Conservation (phyloP, 139 green algal species). For the Picocystis salinarum region DNA sequence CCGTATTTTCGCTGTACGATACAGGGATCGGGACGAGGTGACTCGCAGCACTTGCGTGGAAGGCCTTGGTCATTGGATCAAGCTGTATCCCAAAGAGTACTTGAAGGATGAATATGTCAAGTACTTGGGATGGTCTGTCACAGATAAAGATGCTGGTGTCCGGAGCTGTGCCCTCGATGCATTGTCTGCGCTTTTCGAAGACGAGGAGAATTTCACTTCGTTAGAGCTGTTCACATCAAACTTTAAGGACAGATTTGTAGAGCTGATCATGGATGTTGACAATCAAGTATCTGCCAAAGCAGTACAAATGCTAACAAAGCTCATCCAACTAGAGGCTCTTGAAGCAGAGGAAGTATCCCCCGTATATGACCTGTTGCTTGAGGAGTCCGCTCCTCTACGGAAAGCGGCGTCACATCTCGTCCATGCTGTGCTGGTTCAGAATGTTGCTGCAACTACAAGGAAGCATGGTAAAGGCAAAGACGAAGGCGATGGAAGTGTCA, state of each 20-base stretch:
- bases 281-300: conserved; percentile 47
- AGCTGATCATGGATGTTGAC: conserved; percentile 61
- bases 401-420: no score
- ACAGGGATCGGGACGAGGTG: conserved; percentile 42
- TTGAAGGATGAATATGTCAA: conserved; percentile 77
- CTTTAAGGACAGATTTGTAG: conserved; percentile 53
- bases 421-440: no score
- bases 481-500: no score
- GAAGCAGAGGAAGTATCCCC: not conserved
- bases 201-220: conserved; percentile 25
- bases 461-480: no score
- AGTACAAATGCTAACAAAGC: conserved; percentile 26
- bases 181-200: conserved; percentile 36
- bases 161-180: conserved; percentile 24
- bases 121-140: conserved; percentile 89
- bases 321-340: not conserved
- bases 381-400: no score
- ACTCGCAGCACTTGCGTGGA: conserved; percentile 51
- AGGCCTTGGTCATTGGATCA: conserved; percentile 69
- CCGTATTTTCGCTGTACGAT: conserved; percentile 20
- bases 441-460: no score
- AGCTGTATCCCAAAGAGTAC: conserved; percentile 40
- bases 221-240: conserved; percentile 51
- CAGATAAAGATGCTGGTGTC: conserved; percentile 52
- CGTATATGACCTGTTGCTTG: no score